These are phyloP conservation scores for Cryptosporidium viatorum DNA, from an alignment of 169 alveolate genomes.

Conservation along the genomic window DNA sequence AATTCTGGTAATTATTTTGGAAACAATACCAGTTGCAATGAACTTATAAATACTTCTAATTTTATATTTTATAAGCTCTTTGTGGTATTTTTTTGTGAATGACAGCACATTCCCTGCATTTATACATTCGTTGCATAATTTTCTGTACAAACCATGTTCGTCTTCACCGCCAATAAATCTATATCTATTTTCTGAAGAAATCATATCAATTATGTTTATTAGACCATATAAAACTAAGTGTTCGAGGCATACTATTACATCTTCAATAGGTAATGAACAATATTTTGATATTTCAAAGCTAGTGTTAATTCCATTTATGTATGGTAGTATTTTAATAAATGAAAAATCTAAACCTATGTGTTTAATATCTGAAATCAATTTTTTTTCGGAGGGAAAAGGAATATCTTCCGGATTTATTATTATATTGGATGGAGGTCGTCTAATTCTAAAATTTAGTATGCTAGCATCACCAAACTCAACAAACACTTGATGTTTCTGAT, in stretches of 20 bases:
- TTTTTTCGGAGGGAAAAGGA: conserved; percentile 24
- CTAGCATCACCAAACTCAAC: conserved; percentile 12
- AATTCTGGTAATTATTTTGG: conserved; percentile 31
- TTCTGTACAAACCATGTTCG: conserved; percentile 18
- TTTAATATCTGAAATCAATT: conserved; percentile 2
- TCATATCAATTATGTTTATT: conserved; percentile 53
- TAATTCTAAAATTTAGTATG: conserved; percentile 26
- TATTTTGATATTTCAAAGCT: conserved; percentile 44
- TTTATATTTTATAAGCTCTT: conserved; percentile 2
- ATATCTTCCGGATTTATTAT: conserved; percentile 37
- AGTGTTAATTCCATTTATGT: conserved; percentile 46
- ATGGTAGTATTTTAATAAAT: conserved; percentile 22
- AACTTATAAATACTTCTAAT: conserved; percentile 29
- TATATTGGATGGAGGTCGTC: conserved; percentile 31
- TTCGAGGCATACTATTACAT: conserved; percentile 53
- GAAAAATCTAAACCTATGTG: conserved; percentile 42
- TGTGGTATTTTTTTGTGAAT: conserved; percentile 29
- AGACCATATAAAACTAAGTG: conserved; percentile 39
- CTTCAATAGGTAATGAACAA: conserved; percentile 29
- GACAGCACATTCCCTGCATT: conserved; percentile 40
- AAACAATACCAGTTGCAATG: conserved; percentile 23
- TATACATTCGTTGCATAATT: conserved; percentile 30
- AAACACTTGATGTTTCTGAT: conserved; percentile 12
- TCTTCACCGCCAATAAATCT: conserved; percentile 47
- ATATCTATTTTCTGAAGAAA: conserved; percentile 53